phyloP scores from a whole-genome alignment of 2,329 filamentous ascomycete species.

The Paecilomyces sp. region DNA sequence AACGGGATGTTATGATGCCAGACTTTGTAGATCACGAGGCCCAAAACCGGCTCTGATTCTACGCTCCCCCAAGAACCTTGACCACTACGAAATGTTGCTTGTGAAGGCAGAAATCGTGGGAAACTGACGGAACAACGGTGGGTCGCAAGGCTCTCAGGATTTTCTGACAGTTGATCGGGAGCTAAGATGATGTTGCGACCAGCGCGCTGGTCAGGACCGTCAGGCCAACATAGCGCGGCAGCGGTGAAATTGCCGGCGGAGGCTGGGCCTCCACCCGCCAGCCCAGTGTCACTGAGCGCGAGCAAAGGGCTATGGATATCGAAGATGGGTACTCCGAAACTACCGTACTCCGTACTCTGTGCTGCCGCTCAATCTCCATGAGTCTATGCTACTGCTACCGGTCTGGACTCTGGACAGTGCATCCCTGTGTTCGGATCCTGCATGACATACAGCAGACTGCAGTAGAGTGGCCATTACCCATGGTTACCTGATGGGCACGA shows the following conservation, averaged over 20 bases:
- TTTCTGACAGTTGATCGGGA: not conserved
- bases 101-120: not conserved
- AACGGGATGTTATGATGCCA: not conserved
- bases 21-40: not conserved
- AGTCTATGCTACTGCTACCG: too few relatives aligned
- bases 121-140: not conserved
- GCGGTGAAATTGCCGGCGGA: not conserved
- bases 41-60: not conserved
- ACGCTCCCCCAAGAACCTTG: not conserved
- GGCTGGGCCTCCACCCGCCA: not conserved
- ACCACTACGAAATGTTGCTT: not conserved
- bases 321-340: too few relatives aligned
- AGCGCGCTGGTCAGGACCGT: not conserved
- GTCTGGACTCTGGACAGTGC: not conserved
- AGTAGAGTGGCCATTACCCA: not conserved
- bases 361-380: too few relatives aligned
- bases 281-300: not conserved
- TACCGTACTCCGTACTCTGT: too few relatives aligned
- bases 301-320: too few relatives aligned
- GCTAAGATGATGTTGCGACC: not conserved
- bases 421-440: not conserved
- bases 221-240: not conserved
- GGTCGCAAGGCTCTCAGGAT: not conserved
- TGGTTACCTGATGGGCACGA: not conserved
- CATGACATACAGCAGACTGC: not conserved